Evolutionary conservation across 2,329 filamentous ascomycete species (phyloP).

Genomic region (Aspergillus transmontanensis): DNA sequence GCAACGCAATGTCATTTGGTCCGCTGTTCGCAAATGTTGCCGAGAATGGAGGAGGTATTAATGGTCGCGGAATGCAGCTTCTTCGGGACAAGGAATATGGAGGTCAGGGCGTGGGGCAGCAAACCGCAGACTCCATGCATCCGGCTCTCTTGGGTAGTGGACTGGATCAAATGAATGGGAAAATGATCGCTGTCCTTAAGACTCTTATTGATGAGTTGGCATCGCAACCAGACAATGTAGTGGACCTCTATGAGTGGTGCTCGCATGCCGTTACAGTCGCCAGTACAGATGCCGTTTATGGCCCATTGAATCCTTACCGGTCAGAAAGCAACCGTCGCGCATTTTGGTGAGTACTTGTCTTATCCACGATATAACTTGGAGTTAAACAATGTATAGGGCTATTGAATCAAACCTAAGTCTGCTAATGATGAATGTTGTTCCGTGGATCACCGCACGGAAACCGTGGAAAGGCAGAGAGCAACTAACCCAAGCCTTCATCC

Average conservation of each 20-base stretch:
- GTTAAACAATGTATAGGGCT: conserved; percentile 28
- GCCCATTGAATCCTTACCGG: conserved; percentile 32
- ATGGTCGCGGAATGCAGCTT: conserved; percentile 19
- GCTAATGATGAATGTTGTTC: conserved; percentile 35
- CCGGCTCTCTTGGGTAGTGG: conserved; percentile 24
- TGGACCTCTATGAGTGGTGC: conserved; percentile 33
- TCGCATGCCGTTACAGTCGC: conserved; percentile 28
- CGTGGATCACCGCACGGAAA: conserved; percentile 41
- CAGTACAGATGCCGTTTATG: conserved; percentile 32
- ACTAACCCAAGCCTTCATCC: conserved; percentile 37
- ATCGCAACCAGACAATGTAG: not conserved
- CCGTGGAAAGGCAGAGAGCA: conserved; percentile 40
- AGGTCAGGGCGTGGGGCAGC: conserved; percentile 21
- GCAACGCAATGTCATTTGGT: conserved; percentile 25
- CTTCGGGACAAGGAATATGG: conserved; percentile 22
- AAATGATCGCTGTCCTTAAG: conserved; percentile 23
- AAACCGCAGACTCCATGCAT: conserved; percentile 27
- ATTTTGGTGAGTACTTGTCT: not conserved
- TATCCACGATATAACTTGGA: no score
- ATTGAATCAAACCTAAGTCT: conserved; percentile 39
- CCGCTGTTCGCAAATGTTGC: conserved; percentile 24
- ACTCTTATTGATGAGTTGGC: conserved; percentile 22
- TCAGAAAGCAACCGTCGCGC: conserved; percentile 11
- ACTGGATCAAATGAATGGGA: conserved; percentile 30
- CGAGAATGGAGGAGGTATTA: conserved; percentile 23